phyloP scores from a whole-genome alignment of 495 filamentous ascomycete genomes.

The Hypoxylon trugodes region DNA sequence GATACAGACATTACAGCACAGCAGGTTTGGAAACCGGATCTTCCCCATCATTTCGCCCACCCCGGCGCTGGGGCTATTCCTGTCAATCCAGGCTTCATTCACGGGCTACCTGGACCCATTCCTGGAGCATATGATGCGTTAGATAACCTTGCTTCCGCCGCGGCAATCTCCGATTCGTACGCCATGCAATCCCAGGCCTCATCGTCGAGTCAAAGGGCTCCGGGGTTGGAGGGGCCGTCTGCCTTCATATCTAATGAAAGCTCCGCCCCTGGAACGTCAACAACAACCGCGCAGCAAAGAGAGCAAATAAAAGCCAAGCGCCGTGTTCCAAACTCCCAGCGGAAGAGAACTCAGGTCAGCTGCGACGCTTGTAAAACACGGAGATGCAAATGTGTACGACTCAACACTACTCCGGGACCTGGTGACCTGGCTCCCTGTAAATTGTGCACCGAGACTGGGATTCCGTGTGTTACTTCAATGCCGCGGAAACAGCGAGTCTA shows the following conservation, averaged over 20 bases:
- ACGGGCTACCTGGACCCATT: neutral
- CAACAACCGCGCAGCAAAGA: conserved; percentile 11
- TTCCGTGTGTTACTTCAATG: conserved; percentile 55
- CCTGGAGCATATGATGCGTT: conserved; percentile 7
- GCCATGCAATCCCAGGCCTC: neutral
- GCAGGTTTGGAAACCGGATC: conserved; percentile 20
- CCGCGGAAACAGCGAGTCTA: conserved; percentile 59
- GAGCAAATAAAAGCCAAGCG: conserved; percentile 29
- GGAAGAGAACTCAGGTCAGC: conserved; percentile 47
- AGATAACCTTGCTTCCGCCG: conserved; percentile 28
- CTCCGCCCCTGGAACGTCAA: neutral
- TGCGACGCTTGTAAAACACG: conserved; percentile 52
- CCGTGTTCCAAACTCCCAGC: conserved; percentile 47
- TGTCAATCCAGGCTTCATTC: neutral
- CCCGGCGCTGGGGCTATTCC: neutral
- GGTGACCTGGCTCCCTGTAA: conserved; percentile 41
- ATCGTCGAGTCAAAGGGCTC: neutral
- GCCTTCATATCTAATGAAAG: conserved; percentile 27
- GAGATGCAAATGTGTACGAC: conserved; percentile 51
- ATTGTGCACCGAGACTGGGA: conserved; percentile 50
- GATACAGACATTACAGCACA: neutral
- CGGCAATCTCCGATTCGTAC: conserved; percentile 29
- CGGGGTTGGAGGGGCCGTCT: conserved; percentile 14
- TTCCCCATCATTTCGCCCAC: conserved; percentile 32
- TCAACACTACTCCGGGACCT: conserved; percentile 12